Evolutionary conservation across 768 basidiomycete species (phyloP).

Genomic region (Lenzites betulinus): DNA sequence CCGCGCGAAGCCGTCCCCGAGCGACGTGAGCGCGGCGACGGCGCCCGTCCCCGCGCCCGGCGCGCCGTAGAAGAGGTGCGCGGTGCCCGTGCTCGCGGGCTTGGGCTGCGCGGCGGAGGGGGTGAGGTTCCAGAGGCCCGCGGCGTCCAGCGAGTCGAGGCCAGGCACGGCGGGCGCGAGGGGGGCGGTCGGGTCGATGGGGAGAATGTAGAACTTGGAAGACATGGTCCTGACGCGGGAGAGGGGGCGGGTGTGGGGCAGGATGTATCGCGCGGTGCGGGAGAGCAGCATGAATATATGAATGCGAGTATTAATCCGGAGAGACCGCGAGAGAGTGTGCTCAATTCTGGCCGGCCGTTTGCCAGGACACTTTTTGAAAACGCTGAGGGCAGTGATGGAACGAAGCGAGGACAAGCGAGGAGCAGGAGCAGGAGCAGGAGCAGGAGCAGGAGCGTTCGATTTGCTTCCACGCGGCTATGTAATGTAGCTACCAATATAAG

Average conservation of each 20-base stretch:
- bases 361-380: too few relatives aligned
- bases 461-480: too few relatives aligned
- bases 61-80: constrained; percentile 59
- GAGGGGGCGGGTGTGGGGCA: constrained; percentile 6
- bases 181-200: constrained; percentile 50
- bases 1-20: constrained; percentile 22
- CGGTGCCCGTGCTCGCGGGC: constrained; percentile 60
- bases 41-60: constrained; percentile 12
- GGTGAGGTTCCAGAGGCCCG: constrained; percentile 55
- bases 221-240: constrained; percentile 10
- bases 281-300: constrained; percentile 4
- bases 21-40: constrained; percentile 29
- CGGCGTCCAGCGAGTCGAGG: constrained; percentile 45
- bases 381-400: too few relatives aligned
- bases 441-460: too few relatives aligned
- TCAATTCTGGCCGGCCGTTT: too few relatives aligned
- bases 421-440: too few relatives aligned
- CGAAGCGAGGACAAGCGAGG: too few relatives aligned
- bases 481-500: too few relatives aligned
- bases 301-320: too few relatives aligned
- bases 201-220: constrained; percentile 43
- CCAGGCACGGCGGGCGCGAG: constrained; percentile 34
- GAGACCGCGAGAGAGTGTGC: too few relatives aligned
- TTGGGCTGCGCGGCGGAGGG: constrained; percentile 40
- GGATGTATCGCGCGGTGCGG: background rate